Evolutionary conservation across 768 basidiomycete genomes (phyloP).

Genomic region (Cantharellus anzutake): DNA sequence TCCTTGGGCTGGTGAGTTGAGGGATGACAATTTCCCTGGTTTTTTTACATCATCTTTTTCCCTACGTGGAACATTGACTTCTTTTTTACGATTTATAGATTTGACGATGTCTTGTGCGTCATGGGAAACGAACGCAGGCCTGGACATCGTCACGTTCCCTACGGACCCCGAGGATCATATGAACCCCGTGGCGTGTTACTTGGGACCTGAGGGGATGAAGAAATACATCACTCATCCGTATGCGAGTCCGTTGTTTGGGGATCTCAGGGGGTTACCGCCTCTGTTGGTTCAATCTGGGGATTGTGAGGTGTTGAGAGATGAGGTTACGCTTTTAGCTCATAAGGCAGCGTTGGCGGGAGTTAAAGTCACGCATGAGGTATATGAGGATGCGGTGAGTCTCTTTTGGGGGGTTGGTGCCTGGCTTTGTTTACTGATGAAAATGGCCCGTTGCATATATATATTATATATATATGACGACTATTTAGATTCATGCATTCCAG

Average conservation of each 20-base stretch:
- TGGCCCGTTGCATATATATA: neutral
- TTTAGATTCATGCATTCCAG: slow-evolving; percentile 80
- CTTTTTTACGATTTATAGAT: slow-evolving; percentile 25
- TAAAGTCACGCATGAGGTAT: slow-evolving; percentile 69
- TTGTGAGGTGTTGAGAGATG: slow-evolving; percentile 88
- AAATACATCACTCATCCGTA: slow-evolving; percentile 92
- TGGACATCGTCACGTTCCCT: slow-evolving; percentile 63
- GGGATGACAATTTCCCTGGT: neutral
- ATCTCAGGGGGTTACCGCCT: slow-evolving; percentile 72
- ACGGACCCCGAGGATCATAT: slow-evolving; percentile 56
- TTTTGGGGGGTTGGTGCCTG: neutral
- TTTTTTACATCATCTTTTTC: neutral
- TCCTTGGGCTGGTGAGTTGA: slow-evolving; percentile 78
- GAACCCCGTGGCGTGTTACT: slow-evolving; percentile 86
- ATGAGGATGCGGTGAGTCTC: slow-evolving; percentile 66
- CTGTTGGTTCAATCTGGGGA: slow-evolving; percentile 85
- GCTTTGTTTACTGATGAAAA: neutral
- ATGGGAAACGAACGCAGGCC: slow-evolving; percentile 89
- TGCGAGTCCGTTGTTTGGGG: slow-evolving; percentile 85
- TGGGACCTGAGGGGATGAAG: slow-evolving; percentile 46
- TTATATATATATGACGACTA: neutral
- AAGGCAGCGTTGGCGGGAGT: slow-evolving; percentile 82
- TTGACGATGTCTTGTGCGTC: slow-evolving; percentile 94
- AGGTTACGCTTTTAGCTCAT: slow-evolving; percentile 77
- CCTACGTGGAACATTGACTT: neutral